A percentile compares a stretch with the other conserved stretches of the same genome.
Conservation (phyloP, 1,284 basidiomycete species). For the Irpex rosettiformis region DNA sequence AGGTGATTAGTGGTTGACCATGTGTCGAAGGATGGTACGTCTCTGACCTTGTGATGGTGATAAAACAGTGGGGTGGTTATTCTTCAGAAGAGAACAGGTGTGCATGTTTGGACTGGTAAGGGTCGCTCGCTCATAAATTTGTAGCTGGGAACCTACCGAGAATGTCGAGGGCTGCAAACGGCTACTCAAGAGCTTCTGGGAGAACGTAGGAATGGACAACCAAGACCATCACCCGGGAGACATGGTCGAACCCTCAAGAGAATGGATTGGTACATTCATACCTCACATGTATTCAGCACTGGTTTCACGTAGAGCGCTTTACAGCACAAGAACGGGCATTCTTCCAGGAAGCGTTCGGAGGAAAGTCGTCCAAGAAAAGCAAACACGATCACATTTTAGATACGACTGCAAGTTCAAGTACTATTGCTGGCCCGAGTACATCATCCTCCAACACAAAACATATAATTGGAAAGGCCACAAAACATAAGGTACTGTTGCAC, state of each 20-base stretch:
- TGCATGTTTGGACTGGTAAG: conserved; percentile 4
- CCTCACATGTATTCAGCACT: too few relatives aligned
- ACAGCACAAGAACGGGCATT: conserved; percentile 38
- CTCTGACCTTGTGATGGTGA: not conserved
- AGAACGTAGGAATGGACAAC: conserved; percentile 53
- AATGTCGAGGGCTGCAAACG: conserved; percentile 53
- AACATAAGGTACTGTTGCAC: conserved; percentile 2
- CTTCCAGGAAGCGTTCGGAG: conserved; percentile 40
- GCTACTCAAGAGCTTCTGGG: conserved; percentile 61
- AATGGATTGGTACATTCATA: conserved; percentile 24
- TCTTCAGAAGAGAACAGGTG: conserved; percentile 46
- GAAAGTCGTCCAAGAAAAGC: conserved; percentile 15
- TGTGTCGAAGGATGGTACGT: not conserved
- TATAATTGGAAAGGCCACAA: conserved; percentile 18
- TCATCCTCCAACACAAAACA: conserved; percentile 7
- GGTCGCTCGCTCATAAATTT: conserved; percentile 3
- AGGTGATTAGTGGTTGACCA: conserved; percentile 42
- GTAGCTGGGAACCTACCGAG: conserved; percentile 63
- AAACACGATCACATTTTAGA: conserved; percentile 23
- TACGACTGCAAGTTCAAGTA: conserved; percentile 15
- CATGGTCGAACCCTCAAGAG: conserved; percentile 32
- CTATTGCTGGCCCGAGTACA: conserved; percentile 8
- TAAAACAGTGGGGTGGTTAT: conserved; percentile 47
- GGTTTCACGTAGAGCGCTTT: not conserved
- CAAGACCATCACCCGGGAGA: conserved; percentile 47